A percentile compares a stretch with the other conserved stretches of the same genome.
These are phyloP conservation scores for Gossypium davidsonii DNA, from an alignment of 441 rosid species.

Conservation along the genomic window DNA sequence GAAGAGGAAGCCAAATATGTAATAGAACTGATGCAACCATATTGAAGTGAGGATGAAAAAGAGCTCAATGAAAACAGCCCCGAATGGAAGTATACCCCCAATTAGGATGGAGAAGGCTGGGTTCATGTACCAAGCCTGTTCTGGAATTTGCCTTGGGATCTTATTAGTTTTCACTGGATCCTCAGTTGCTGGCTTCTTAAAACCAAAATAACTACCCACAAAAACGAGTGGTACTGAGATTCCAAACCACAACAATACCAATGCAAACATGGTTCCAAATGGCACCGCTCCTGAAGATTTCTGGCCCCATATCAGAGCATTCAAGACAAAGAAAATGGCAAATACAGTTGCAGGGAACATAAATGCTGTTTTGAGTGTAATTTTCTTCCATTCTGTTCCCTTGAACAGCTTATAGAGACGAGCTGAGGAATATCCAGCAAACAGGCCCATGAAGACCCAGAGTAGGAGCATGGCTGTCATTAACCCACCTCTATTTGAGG, in stretches of 20 bases:
- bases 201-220: slow-evolving; percentile 73
- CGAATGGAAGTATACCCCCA: slow-evolving; percentile 88
- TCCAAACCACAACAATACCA: slow-evolving; percentile 86
- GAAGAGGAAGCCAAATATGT: slow-evolving; percentile 90
- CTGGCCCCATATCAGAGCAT: slow-evolving; percentile 88
- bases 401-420: slow-evolving; percentile 75
- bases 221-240: slow-evolving; percentile 85
- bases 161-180: slow-evolving; percentile 85
- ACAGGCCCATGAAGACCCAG: slow-evolving; percentile 92
- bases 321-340: slow-evolving; percentile 65
- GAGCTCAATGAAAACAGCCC: slow-evolving; percentile 85
- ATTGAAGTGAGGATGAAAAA: slow-evolving; percentile 88
- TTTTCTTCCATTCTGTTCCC: slow-evolving; percentile 87
- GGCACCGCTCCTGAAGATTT: slow-evolving; percentile 91
- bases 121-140: slow-evolving; percentile 85
- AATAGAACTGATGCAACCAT: slow-evolving; percentile 92
- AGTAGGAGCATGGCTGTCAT: slow-evolving; percentile 88
- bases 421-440: slow-evolving; percentile 74
- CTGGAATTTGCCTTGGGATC: slow-evolving; percentile 81
- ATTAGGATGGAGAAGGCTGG: slow-evolving; percentile 73
- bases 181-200: slow-evolving; percentile 56
- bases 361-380: slow-evolving; percentile 66
- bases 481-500: slow-evolving; percentile 85
- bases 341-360: slow-evolving; percentile 68
- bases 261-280: slow-evolving; percentile 85